Conservation (phyloP, 1,139 yeast genomes). For the Saccharomyces pastorianus region DNA sequence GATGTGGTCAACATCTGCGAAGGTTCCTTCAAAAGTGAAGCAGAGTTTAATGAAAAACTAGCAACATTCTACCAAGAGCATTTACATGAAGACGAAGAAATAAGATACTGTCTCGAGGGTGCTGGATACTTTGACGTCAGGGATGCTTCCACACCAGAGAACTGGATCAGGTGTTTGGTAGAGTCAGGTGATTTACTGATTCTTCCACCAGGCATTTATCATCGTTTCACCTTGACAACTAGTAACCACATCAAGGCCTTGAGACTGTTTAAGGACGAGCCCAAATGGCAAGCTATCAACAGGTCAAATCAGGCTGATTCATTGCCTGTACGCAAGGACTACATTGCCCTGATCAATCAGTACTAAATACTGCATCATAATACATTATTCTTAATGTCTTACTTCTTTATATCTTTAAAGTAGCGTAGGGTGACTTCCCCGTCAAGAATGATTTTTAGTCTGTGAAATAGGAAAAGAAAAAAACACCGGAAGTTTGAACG, state of each 20-base stretch:
- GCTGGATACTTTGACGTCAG: conserved; percentile 90
- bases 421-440: neutral
- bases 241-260: conserved; percentile 63
- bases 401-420: neutral
- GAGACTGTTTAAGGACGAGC: conserved; percentile 86
- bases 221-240: conserved; percentile 71
- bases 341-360: conserved; percentile 24
- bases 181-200: conserved; percentile 59
- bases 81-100: conserved; percentile 94
- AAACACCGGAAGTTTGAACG: neutral
- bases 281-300: conserved; percentile 88
- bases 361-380: neutral
- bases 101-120: conserved; percentile 81
- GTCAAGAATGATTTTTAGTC: neutral
- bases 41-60: conserved; percentile 56
- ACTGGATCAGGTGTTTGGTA: conserved; percentile 74
- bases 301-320: conserved; percentile 45
- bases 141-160: conserved; percentile 44
- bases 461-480: neutral
- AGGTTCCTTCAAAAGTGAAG: conserved; percentile 52
- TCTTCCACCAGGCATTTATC: conserved; percentile 88
- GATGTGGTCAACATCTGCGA: conserved; percentile 61
- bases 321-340: conserved; percentile 37
- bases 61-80: conserved; percentile 75
- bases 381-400: neutral